phyloP scores from a whole-genome alignment of 495 filamentous ascomycete species.

The Terfezia boudieri region DNA sequence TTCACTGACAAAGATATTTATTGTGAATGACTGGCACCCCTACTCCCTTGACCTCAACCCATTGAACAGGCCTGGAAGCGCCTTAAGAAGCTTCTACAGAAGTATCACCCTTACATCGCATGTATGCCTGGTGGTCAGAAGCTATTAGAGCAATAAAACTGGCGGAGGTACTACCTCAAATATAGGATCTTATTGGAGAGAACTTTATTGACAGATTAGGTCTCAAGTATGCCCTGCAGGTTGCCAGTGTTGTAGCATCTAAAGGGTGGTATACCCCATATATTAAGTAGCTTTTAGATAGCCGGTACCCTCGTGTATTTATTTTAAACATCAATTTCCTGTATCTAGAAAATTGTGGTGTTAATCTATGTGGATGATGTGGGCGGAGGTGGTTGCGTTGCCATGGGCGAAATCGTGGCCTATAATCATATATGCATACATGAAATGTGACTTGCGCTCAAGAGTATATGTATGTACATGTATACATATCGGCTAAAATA shows the following conservation, averaged over 20 bases:
- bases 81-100: not conserved
- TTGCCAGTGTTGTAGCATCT: not conserved
- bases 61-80: slow-evolving; percentile 1
- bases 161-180: not conserved
- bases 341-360: not conserved
- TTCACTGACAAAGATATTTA: not conserved
- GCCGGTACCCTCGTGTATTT: not conserved
- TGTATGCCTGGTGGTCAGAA: not conserved
- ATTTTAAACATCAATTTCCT: not conserved
- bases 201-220: slow-evolving; percentile 6
- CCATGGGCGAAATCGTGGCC: not conserved
- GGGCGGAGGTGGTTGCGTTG: not conserved
- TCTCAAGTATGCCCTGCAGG: slow-evolving; percentile 1
- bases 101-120: not conserved
- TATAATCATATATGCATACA: no score
- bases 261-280: slow-evolving; percentile 5
- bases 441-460: no score
- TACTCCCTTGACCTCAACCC: slow-evolving; percentile 3
- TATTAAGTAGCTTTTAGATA: not conserved
- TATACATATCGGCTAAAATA: no score
- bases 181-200: slow-evolving; percentile 3
- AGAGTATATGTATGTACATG: no score
- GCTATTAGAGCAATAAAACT: not conserved
- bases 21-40: not conserved
- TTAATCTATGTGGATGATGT: not conserved